Evolutionary conservation across 164 flowering plant species (phyloP).

Genomic region (Liriodendron chinense): DNA sequence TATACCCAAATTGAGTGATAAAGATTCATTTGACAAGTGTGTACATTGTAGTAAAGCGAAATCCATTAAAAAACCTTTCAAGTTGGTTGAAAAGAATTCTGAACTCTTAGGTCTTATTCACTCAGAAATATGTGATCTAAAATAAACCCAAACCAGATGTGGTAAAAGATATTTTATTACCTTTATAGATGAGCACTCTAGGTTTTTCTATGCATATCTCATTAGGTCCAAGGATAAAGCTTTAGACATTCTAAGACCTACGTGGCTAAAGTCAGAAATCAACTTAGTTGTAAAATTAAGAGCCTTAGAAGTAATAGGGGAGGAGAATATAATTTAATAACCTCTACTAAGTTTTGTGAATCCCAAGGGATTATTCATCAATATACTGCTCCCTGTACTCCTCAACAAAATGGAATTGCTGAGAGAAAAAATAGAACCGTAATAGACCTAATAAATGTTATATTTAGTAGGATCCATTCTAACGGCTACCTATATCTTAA

Average conservation of each 20-base stretch:
- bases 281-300: not conserved
- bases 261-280: not conserved
- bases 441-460: no score
- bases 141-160: not conserved
- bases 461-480: no score
- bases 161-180: constrained; percentile 15
- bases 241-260: not conserved
- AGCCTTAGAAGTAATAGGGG: not conserved
- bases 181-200: constrained; percentile 11
- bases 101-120: constrained; percentile 5
- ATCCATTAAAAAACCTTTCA: constrained; percentile 5
- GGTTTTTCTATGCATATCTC: constrained; percentile 7
- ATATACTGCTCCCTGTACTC: not conserved
- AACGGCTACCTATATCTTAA: no score
- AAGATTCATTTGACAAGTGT: not conserved
- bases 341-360: not conserved
- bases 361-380: not conserved
- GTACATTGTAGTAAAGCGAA: constrained; percentile 9
- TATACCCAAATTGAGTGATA: not conserved
- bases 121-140: constrained; percentile 13
- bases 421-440: not conserved
- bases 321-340: not conserved
- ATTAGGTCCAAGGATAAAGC: constrained; percentile 6
- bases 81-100: not conserved
- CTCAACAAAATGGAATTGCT: not conserved